A percentile compares a stretch with the other conserved stretches of the same genome.
phyloP scores from a whole-genome alignment of 257 asterid genomes.

The Solanum habrochaites region DNA sequence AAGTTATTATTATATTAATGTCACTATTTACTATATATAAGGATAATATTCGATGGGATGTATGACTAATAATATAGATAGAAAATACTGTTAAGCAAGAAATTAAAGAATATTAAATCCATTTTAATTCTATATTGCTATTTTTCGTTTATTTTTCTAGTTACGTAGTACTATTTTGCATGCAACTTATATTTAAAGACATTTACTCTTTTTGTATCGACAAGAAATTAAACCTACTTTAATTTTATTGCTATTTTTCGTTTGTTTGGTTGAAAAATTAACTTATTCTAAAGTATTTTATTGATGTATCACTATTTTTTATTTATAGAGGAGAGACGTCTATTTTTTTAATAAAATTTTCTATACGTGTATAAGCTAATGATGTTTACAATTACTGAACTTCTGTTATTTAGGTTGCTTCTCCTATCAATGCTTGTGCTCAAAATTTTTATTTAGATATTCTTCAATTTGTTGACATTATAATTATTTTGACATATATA shows the following conservation, averaged over 20 bases:
- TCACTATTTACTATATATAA: too few species aligned
- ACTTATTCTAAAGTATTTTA: background rate
- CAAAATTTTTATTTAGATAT: background rate
- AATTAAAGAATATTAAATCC: background rate
- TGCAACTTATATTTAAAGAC: background rate
- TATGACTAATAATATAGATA: too few species aligned
- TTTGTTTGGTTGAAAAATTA: background rate
- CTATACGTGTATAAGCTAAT: background rate
- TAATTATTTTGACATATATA: too few species aligned
- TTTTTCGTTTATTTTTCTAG: background rate
- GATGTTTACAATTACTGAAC: background rate
- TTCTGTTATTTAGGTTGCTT: background rate
- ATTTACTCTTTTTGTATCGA: background rate
- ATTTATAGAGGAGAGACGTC: too few species aligned
- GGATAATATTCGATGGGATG: background rate
- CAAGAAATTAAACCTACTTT: background rate
- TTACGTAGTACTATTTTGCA: background rate
- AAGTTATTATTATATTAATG: too few species aligned
- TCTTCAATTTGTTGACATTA: background rate
- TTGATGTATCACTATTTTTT: background rate
- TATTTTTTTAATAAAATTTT: too few species aligned
- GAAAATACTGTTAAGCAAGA: background rate
- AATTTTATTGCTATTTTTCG: background rate
- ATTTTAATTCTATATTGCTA: background rate
- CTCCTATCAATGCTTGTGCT: background rate